Base-by-base conservation (phyloP, 768 basidiomycete genomes). In the Pleurotus platypus region DNA sequence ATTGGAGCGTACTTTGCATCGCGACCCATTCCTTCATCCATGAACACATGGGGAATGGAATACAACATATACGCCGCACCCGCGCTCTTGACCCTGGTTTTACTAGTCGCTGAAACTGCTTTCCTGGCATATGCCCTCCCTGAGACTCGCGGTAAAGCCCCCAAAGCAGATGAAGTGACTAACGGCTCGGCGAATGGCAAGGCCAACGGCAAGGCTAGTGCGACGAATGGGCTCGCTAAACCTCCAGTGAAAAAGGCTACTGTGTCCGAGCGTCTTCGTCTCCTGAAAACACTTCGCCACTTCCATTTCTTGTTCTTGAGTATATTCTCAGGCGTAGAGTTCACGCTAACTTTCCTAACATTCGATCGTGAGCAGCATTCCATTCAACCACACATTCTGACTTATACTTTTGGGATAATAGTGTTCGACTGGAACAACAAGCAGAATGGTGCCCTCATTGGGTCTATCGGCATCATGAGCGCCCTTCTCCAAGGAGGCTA, bases 1-100 rank as follows among this genome's bases (percentile, higher is more conserved):
- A 87, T 99, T 57, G 96, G 96, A 50, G 96, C 96, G 2, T 96
- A 94, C 75, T 94, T 98, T 72, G 92, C 95, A 1, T 89, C 93
- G n/a, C 82, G 80, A 27, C 91, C 93, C 1, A 70, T 91, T 5
- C 87, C 91, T 2, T 66, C 78, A 12, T 79, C 84, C 11, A 68
- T 86, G 62, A 76, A 70, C 54, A 73, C 78, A 3, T 75, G 79
- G 66, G 84, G 86, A 3, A 68, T 73, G 18, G 87, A 87, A 61
- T 75, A 95, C 55, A 98, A 98, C 64, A 80, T 95, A 9, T 98
- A 96, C 64, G 95, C 91, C 3, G 79, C 84, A 2, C 97, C 97
- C n/a, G 96, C 96, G 1, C 65, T 86, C 26, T 75, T 97, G 30
- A 92, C 94, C 8, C 70, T 98, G 35, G 76, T 86, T 1, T 80